phyloP scores from a whole-genome alignment of 768 basidiomycete genomes.

The Rhodotorula diobovata region DNA sequence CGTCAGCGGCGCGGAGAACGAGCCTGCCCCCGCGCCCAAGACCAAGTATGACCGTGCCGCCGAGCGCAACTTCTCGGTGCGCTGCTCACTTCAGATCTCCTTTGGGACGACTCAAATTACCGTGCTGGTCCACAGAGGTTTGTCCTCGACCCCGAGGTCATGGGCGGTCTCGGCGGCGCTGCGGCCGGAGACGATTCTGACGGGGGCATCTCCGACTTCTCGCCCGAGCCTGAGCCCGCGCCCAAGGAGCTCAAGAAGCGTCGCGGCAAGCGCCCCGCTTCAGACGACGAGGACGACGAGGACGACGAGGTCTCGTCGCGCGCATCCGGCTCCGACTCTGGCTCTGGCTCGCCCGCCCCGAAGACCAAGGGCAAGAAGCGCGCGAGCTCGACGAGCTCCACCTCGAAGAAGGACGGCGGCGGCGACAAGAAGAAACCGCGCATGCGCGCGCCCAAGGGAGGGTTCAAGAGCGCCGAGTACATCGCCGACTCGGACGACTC shows the following conservation, averaged over 20 bases:
- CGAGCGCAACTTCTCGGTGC: conserved; percentile 14
- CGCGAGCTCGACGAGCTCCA: not conserved
- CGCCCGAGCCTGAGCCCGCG: not conserved
- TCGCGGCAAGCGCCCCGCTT: not conserved
- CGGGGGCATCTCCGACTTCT: not conserved
- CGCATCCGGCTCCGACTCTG: not conserved
- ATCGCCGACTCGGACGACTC: conserved; percentile 19
- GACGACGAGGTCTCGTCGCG: not conserved
- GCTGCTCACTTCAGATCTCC: not conserved
- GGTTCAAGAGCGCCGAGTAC: conserved; percentile 6
- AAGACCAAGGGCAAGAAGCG: not conserved
- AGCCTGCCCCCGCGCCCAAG: not conserved
- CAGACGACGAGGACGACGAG: not conserved
- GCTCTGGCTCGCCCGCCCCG: not conserved
- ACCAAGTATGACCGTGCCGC: conserved; percentile 7
- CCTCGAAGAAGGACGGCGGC: too few species aligned
- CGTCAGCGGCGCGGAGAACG: not conserved
- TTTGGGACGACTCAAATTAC: too few species aligned
- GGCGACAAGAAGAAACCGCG: not conserved
- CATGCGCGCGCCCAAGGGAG: not conserved
- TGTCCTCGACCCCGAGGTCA: too few species aligned
- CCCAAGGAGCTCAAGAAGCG: not conserved
- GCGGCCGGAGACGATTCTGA: not conserved
- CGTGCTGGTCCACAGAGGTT: too few species aligned
- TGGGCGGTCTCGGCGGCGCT: too few species aligned